Evolutionary conservation across 768 basidiomycete species (phyloP).

Genomic region (Russula compacta): DNA sequence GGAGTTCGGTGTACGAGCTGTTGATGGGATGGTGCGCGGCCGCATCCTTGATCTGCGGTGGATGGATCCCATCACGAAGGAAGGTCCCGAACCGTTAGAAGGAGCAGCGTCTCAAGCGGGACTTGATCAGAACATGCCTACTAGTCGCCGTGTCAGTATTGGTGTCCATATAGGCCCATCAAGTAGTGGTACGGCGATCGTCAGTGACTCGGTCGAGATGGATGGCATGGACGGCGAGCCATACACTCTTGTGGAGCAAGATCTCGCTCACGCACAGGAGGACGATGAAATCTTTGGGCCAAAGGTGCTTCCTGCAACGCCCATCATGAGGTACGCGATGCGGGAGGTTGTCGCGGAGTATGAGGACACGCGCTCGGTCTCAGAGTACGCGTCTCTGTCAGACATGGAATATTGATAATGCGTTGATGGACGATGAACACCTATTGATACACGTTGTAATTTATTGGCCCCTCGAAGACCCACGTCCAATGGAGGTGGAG

Average conservation of each 20-base stretch:
- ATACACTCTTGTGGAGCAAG: slow-evolving; percentile 33
- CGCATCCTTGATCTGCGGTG: slow-evolving; percentile 67
- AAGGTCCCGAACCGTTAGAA: slow-evolving; percentile 32
- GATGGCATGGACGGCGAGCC: slow-evolving; percentile 33
- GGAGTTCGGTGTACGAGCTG: slow-evolving; percentile 73
- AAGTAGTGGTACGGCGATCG: slow-evolving; percentile 20
- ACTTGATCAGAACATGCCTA: slow-evolving; percentile 19
- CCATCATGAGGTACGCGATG: slow-evolving; percentile 82
- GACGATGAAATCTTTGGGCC: slow-evolving; percentile 58
- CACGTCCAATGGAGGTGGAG: not conserved
- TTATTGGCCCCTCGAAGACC: not conserved
- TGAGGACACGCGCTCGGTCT: slow-evolving; percentile 62
- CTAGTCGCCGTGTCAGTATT: slow-evolving; percentile 21
- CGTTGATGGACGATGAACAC: not conserved
- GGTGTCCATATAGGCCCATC: slow-evolving; percentile 18
- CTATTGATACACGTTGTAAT: slow-evolving; percentile 6
- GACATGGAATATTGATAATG: slow-evolving; percentile 56
- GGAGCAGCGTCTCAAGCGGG: slow-evolving; percentile 20
- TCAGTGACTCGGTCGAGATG: slow-evolving; percentile 24
- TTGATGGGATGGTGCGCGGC: slow-evolving; percentile 79
- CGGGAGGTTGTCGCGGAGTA: slow-evolving; percentile 76
- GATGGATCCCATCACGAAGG: slow-evolving; percentile 61
- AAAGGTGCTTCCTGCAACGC: slow-evolving; percentile 65
- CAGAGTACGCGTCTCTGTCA: slow-evolving; percentile 72
- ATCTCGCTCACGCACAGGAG: slow-evolving; percentile 33